Evolutionary conservation across 192 early-diverging fungal species (phyloP).

Genomic region (Backusella liffmaniae): DNA sequence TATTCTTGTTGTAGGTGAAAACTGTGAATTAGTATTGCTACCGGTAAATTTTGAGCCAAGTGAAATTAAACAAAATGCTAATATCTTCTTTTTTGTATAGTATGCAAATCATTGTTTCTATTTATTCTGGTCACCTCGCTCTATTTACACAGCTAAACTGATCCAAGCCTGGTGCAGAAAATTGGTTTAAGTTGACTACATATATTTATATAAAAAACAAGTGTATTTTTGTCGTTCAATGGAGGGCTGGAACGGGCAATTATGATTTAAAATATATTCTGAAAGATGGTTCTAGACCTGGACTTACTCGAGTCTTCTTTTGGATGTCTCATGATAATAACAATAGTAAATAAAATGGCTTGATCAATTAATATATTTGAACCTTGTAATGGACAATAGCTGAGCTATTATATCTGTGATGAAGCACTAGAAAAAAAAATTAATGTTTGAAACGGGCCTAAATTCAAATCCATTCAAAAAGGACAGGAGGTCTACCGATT

Average conservation of each 20-base stretch:
- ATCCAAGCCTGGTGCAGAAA: not conserved
- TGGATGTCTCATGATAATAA: no score
- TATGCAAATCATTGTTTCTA: conserved; percentile 7
- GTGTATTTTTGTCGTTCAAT: not conserved
- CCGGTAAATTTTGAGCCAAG: not conserved
- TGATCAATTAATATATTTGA: no score
- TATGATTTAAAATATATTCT: no score
- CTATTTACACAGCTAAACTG: not conserved
- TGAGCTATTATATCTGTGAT: no score
- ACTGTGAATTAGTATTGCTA: not conserved
- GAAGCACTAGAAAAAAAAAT: no score
- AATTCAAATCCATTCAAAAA: no score
- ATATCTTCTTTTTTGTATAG: not conserved
- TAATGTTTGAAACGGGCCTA: no score
- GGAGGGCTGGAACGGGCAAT: not conserved
- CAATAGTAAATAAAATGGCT: no score
- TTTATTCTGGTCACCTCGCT: conserved; percentile 6
- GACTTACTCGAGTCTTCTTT: no score
- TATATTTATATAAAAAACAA: not conserved
- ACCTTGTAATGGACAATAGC: no score
- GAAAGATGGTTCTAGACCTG: no score
- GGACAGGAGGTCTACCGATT: no score
- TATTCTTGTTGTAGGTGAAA: not conserved
- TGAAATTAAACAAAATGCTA: not conserved
- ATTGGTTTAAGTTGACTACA: not conserved